Conservation (phyloP, 306 rosid species). For the Castanopsis chinensis region DNA sequence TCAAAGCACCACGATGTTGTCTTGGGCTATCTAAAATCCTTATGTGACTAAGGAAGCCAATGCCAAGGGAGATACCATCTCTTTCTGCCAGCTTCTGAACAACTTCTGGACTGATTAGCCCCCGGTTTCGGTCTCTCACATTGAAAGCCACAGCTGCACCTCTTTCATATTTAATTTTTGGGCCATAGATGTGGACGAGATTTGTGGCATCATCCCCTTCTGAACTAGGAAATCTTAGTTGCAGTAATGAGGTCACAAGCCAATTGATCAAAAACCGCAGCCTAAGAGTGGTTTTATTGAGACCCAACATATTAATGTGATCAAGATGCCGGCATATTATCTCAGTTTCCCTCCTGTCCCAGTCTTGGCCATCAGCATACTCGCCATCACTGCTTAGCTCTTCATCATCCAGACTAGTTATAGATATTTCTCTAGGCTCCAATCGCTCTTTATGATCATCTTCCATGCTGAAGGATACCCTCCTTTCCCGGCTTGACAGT, state of each 20-base stretch:
- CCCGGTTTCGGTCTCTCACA: slow-evolving; percentile 61
- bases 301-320: slow-evolving; percentile 82
- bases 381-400: slow-evolving; percentile 77
- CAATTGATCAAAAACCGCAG: slow-evolving; percentile 89
- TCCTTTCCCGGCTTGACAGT: slow-evolving; percentile 52
- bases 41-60: slow-evolving; percentile 86
- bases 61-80: slow-evolving; percentile 82
- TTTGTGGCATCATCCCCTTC: slow-evolving; percentile 43
- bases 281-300: slow-evolving; percentile 81
- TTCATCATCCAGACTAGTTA: slow-evolving; percentile 68
- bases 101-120: slow-evolving; percentile 74
- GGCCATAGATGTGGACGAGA: slow-evolving; percentile 86
- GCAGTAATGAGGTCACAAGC: slow-evolving; percentile 90
- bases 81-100: slow-evolving; percentile 91
- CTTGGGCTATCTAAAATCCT: slow-evolving; percentile 60
- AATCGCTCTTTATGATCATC: slow-evolving; percentile 56
- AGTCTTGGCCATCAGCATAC: slow-evolving; percentile 59
- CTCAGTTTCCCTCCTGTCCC: slow-evolving; percentile 75
- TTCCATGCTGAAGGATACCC: slow-evolving; percentile 84
- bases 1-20: slow-evolving; percentile 41
- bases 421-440: slow-evolving; percentile 67
- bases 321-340: slow-evolving; percentile 70
- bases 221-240: slow-evolving; percentile 56
- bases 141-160: slow-evolving; percentile 95
- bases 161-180: slow-evolving; percentile 83